These are phyloP conservation scores for Curvularia sp. DNA, from an alignment of 2,329 filamentous ascomycete genomes.

Conservation along the genomic window DNA sequence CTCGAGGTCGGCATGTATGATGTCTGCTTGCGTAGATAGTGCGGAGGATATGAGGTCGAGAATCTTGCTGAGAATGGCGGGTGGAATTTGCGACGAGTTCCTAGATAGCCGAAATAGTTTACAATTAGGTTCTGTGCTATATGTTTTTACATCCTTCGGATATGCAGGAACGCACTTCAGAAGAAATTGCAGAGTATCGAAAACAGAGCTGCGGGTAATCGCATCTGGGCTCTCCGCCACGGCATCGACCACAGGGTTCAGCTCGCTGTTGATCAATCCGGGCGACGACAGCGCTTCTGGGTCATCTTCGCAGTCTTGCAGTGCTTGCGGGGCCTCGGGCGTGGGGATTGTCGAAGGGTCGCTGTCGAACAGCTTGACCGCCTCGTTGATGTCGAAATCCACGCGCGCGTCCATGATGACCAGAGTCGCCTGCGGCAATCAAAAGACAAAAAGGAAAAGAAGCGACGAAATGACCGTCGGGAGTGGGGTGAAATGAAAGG, in stretches of 20 bases:
- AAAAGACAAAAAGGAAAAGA: conserved; percentile 23
- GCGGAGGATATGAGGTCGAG: conserved; percentile 90
- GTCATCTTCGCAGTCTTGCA: conserved; percentile 92
- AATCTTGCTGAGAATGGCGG: conserved; percentile 86
- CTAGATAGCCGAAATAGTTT: conserved; percentile 72
- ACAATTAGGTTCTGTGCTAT: conserved; percentile 61
- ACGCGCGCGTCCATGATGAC: conserved; percentile 70
- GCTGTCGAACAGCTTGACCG: conserved; percentile 95
- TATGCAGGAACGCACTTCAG: conserved; percentile 84
- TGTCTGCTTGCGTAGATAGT: conserved; percentile 82
- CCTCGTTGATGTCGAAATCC: conserved; percentile 94
- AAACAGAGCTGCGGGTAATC: conserved; percentile 76
- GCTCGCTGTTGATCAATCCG: conserved; percentile 79
- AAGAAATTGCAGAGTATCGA: conserved; percentile 94
- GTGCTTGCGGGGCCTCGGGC: conserved; percentile 80
- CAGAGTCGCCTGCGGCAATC: conserved; percentile 23
- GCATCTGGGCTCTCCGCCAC: conserved; percentile 91
- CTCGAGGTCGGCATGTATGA: conserved; percentile 84
- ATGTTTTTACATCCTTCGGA: conserved; percentile 41
- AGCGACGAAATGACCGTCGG: conserved; percentile 27
- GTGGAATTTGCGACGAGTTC: conserved; percentile 79
- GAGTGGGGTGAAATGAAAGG: conserved; percentile 19
- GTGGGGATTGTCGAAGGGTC: conserved; percentile 85
- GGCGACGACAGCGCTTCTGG: conserved; percentile 77
- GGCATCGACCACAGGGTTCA: conserved; percentile 92